Evolutionary conservation across 306 rosid genomes (phyloP).

Genomic region (Cajanus cajan): DNA sequence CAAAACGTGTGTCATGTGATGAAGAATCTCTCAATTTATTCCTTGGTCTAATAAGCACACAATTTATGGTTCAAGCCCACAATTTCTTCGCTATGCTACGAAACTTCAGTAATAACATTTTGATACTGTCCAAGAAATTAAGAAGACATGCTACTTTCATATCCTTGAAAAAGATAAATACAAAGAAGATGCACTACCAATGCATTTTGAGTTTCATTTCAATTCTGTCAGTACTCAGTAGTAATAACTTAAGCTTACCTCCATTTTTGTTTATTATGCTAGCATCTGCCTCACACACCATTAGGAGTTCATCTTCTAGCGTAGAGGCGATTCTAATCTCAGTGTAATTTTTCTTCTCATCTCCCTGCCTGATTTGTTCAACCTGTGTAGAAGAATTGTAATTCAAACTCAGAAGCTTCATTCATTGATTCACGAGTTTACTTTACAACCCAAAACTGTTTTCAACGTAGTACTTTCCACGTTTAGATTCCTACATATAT

Average conservation of each 20-base stretch:
- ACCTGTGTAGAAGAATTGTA: background rate
- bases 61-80: background rate
- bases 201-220: background rate
- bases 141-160: background rate
- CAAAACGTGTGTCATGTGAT: background rate
- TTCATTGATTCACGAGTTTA: background rate
- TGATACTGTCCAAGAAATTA: background rate
- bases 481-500: background rate
- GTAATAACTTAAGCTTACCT: background rate
- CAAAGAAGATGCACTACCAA: background rate
- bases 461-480: background rate
- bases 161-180: background rate
- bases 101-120: background rate
- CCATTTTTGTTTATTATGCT: background rate
- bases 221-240: background rate
- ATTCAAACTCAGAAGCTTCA: background rate
- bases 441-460: background rate
- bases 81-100: background rate
- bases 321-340: background rate
- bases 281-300: conserved; percentile 1
- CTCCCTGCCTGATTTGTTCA: background rate
- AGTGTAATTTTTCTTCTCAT: background rate
- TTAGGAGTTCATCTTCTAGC: background rate
- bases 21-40: background rate
- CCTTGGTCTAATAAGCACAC: background rate